phyloP scores from a whole-genome alignment of 768 basidiomycete species.

The Podaxis sp. region DNA sequence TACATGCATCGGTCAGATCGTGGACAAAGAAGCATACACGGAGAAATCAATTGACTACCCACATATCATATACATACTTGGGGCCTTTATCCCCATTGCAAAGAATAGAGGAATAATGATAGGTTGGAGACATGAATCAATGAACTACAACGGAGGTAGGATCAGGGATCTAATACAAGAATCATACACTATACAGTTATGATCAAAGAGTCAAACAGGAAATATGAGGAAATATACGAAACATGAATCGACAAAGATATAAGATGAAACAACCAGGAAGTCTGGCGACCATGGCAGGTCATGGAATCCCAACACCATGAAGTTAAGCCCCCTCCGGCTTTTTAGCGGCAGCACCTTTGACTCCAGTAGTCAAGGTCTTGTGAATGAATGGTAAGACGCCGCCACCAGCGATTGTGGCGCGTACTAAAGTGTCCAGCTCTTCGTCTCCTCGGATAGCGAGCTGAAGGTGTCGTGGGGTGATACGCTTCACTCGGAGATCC shows the following conservation, averaged over 20 bases:
- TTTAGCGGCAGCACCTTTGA: constrained; percentile 45
- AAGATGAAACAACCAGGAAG: neutral
- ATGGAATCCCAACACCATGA: constrained; percentile 5
- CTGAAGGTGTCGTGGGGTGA: constrained; percentile 94
- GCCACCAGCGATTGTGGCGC: constrained; percentile 91
- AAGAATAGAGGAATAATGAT: constrained; percentile 13
- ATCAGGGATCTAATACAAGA: neutral
- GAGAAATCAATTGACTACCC: constrained; percentile 8
- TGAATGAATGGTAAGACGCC: constrained; percentile 89
- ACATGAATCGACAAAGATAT: neutral
- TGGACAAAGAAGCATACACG: neutral
- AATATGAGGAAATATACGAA: constrained; percentile 3
- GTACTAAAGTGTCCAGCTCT: constrained; percentile 93
- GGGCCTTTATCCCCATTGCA: neutral
- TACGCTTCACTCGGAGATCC: constrained; percentile 95
- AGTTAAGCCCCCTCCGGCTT: constrained; percentile 34
- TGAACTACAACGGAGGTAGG: constrained; percentile 7
- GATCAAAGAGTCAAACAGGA: neutral
- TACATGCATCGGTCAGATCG: neutral
- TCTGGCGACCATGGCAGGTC: neutral
- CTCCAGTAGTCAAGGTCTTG: constrained; percentile 67
- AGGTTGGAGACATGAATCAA: neutral
- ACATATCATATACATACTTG: constrained; percentile 2
- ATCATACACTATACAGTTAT: constrained; percentile 6
- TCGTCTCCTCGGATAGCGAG: constrained; percentile 97